Base-by-base conservation (phyloP, 2,329 filamentous ascomycete species). In the Microthyrium microscopicum region DNA sequence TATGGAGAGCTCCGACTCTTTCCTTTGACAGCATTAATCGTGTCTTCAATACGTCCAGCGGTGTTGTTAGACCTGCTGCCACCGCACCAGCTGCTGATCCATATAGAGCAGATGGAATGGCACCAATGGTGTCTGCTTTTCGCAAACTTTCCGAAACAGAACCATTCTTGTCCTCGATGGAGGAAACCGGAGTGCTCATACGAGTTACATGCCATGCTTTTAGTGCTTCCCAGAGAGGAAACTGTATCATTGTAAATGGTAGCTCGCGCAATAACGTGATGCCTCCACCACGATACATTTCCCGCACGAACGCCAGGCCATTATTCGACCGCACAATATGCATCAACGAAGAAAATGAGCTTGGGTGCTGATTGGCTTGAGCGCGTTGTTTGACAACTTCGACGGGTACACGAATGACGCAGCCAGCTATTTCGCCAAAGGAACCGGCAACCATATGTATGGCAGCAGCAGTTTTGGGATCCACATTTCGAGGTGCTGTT, bases 301-400 rank as follows among this genome's bases (percentile, higher is more conserved):
- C 85, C 40, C 70, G 62, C 30, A 95, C 78, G 18, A 73, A 59
- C 40, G 44, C 41, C 38, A 62, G 22, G 19, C 68, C 54, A 39
- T 50, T 47, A 26, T 53, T 45, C 21, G 43, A 40, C 39, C 60
- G 42, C 2, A 77, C 50, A 41, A 94, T 93, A 38, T 75, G 71
- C 36, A 60, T 62, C 35, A 94, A 61, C 2, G 83, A 77, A 0
- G 64, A 59, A 12, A 72, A 53, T 9, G 73, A 79, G 5, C 70
- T 74, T 4, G 80, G 73, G 56, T 85, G 77, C 47, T 85, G 74
- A 5, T 75, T 73, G 0, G 89, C 89, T 58, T 98, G 89, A 13
- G 89, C 85, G 38, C 91, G 70, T 64, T 95, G 89, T 68, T 98
- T 98, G 47, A 98, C 70, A 4, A 98, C 89, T 53, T 98, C 89